Conservation (phyloP, 495 filamentous ascomycete genomes). For the Podospora australis region DNA sequence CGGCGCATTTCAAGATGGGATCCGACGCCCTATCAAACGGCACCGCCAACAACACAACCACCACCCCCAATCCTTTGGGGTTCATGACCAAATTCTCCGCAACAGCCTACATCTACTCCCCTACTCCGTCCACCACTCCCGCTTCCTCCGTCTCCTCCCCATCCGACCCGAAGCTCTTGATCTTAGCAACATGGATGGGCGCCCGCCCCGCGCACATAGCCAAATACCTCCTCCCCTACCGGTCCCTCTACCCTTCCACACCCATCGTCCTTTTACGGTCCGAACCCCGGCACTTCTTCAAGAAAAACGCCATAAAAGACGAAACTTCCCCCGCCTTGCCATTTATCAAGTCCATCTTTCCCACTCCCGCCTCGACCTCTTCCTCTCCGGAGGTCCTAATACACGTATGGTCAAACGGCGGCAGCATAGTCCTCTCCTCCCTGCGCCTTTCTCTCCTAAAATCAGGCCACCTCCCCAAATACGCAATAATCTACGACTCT, state of each 20-base stretch:
- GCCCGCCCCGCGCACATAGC: slow-evolving; percentile 39
- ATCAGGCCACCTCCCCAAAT: slow-evolving; percentile 21
- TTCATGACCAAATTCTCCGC: slow-evolving; percentile 35
- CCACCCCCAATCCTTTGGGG: slow-evolving; percentile 16
- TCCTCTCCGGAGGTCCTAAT: slow-evolving; percentile 28
- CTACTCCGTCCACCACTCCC: slow-evolving; percentile 6
- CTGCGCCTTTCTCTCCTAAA: slow-evolving; percentile 16
- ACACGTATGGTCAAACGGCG: slow-evolving; percentile 44
- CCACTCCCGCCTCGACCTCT: neutral
- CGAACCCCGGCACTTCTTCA: slow-evolving; percentile 24
- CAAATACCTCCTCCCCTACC: slow-evolving; percentile 40
- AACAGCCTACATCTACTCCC: slow-evolving; percentile 31
- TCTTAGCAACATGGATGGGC: slow-evolving; percentile 41
- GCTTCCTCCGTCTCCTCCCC: neutral
- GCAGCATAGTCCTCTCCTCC: slow-evolving; percentile 17
- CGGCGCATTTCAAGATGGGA: too few species aligned
- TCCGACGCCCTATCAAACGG: slow-evolving; percentile 17
- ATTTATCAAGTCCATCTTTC: slow-evolving; percentile 15
- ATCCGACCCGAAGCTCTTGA: slow-evolving; percentile 28
- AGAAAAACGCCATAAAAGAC: neutral
- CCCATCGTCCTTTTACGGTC: slow-evolving; percentile 37
- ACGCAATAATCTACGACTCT: slow-evolving; percentile 36
- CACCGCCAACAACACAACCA: neutral
- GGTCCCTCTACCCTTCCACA: slow-evolving; percentile 30
- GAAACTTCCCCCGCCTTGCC: slow-evolving; percentile 17